These are phyloP conservation scores for Yarrowia alimentaria DNA, from an alignment of 805 yeast genomes.

Conservation along the genomic window DNA sequence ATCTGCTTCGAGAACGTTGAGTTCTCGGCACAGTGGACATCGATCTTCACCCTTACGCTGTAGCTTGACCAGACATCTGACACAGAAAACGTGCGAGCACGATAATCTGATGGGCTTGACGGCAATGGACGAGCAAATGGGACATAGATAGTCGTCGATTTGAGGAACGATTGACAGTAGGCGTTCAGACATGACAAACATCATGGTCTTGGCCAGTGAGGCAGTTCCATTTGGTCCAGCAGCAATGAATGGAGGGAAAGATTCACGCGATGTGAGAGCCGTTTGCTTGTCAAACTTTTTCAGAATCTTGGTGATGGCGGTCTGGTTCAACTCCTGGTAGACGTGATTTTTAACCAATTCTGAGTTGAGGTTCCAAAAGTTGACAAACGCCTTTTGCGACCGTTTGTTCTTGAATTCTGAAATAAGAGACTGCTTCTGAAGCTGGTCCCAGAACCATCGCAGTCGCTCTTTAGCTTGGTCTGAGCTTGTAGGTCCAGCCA, in stretches of 20 bases:
- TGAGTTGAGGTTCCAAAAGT: conserved; percentile 54
- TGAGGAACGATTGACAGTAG: conserved; percentile 64
- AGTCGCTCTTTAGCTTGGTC: conserved; percentile 50
- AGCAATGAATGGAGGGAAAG: conserved; percentile 48
- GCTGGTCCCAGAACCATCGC: conserved; percentile 44
- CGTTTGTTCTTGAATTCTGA: conserved; percentile 49
- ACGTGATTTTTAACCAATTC: conserved; percentile 56
- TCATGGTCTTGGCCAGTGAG: conserved; percentile 54
- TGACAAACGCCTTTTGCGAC: conserved; percentile 47
- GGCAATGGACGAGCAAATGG: conserved; percentile 67
- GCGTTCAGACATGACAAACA: conserved; percentile 50
- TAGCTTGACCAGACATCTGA: conserved; percentile 66
- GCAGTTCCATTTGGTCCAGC: conserved; percentile 48
- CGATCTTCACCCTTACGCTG: conserved; percentile 57
- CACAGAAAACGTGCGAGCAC: conserved; percentile 71
- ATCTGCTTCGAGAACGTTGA: conserved; percentile 58
- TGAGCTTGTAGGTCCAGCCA: conserved; percentile 48
- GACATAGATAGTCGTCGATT: conserved; percentile 72
- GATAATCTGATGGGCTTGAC: conserved; percentile 65
- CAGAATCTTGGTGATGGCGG: conserved; percentile 65
- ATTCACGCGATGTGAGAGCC: conserved; percentile 43
- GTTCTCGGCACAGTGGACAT: conserved; percentile 64
- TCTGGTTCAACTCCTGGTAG: conserved; percentile 59
- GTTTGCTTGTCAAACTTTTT: conserved; percentile 78
- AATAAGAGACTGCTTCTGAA: conserved; percentile 43